Evolutionary conservation across 2,329 filamentous ascomycete species (phyloP), one percentile per base, ranked within the genome.

Genomic region (Diplodia mutila): DNA sequence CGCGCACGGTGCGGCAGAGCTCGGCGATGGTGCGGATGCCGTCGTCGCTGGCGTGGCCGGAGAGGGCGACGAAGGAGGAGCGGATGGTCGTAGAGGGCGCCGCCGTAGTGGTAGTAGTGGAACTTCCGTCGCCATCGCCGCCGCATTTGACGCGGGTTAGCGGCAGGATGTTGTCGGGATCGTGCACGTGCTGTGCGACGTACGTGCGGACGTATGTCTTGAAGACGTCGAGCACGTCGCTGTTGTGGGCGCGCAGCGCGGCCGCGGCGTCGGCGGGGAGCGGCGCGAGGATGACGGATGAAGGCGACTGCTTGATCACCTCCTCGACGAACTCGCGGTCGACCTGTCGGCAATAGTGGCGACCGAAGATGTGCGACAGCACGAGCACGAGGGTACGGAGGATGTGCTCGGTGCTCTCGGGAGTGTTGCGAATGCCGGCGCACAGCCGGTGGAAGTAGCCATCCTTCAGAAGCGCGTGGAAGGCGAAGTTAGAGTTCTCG

Each of bases 401-500:
- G 0, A 87, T 84, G 0, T 76, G 70, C 18, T 85, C 72, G 0
- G 87, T 84, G 0, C 76, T 71, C 14, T 85, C 70, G 25, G 83
- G 82, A 18, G 84, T 83, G 3, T 75, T 79, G 52, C 85, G 77
- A 42, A 91, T 82, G 18, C 85, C 80, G 2, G 81, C 81, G 73
- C 90, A 92, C 0, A 94, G 77, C 25, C 82, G 77, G 70, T 88
- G 84, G 75, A 94, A 90, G 73, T 91, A 93, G 0, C 91, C 90
- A 2, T 85, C 86, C 68, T 88, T 89, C 1, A 94, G 79, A 11
- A 94, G 81, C 1, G 90, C 87, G 74, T 94, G 91, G 77, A 94
- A 92, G 0, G 90, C 90, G 74, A 94, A 93, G 5, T 87, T 87
- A 0, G 89, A 87, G 72, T 91, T 92, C 72, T 93, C 90, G 0